Evolutionary conservation across 257 asterid species (phyloP).

Genomic region (Linaria vulgaris): DNA sequence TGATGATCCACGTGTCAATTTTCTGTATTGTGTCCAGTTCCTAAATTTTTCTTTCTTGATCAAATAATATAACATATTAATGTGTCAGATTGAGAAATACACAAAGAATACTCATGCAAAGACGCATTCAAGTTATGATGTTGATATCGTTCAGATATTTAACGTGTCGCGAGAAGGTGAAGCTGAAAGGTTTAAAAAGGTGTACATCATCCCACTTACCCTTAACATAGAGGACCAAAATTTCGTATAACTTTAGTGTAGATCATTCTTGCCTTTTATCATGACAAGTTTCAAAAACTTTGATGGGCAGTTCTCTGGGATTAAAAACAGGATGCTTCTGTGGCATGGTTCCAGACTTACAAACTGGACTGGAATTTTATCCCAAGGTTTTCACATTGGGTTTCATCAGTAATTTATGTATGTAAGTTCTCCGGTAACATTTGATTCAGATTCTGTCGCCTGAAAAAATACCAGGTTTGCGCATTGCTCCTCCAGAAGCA

Average conservation of each 20-base stretch:
- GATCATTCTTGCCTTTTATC: slow-evolving; percentile 12
- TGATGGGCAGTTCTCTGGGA: slow-evolving; percentile 52
- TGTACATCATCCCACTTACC: slow-evolving; percentile 19
- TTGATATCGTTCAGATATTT: slow-evolving; percentile 69
- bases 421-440: slow-evolving; percentile 8
- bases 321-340: slow-evolving; percentile 81
- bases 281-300: slow-evolving; percentile 22
- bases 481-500: slow-evolving; percentile 99
- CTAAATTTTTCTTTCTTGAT: slow-evolving; percentile 11
- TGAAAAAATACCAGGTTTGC: slow-evolving; percentile 58
- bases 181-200: slow-evolving; percentile 70
- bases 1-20: not conserved
- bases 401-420: slow-evolving; percentile 12
- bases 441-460: slow-evolving; percentile 18
- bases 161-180: slow-evolving; percentile 82
- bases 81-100: slow-evolving; percentile 69
- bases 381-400: slow-evolving; percentile 59
- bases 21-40: not conserved
- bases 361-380: slow-evolving; percentile 91
- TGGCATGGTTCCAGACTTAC: slow-evolving; percentile 99
- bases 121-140: slow-evolving; percentile 70
- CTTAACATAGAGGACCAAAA: not conserved
- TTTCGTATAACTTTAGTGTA: not conserved
- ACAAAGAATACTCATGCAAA: slow-evolving; percentile 87
- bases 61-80: slow-evolving; percentile 2